Evolutionary conservation across 495 filamentous ascomycete species (phyloP).

Genomic region (Penicillium flavigenum): DNA sequence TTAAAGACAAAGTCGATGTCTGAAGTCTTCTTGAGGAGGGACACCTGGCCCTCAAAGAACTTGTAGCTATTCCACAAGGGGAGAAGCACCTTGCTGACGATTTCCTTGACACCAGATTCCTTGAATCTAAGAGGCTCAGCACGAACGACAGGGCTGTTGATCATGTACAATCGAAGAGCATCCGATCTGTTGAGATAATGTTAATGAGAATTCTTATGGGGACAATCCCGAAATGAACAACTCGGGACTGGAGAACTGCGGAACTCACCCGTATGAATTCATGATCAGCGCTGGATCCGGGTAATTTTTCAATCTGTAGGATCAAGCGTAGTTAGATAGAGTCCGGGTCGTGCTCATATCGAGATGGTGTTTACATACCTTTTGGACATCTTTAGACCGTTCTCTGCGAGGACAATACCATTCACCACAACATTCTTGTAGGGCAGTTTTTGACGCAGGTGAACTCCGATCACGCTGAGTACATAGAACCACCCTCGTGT

Average conservation of each 20-base stretch:
- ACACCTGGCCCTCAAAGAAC: constrained; percentile 96
- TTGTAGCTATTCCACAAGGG: constrained; percentile 98
- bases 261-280: constrained; percentile 65
- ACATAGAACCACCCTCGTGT: constrained; percentile 99
- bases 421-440: constrained; percentile 98
- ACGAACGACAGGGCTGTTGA: constrained; percentile 95
- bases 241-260: background rate
- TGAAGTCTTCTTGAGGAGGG: constrained; percentile 85
- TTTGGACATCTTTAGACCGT: constrained; percentile 99
- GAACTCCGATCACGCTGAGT: constrained; percentile 81
- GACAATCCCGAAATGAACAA: background rate
- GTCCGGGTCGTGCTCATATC: background rate
- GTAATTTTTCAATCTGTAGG: constrained; percentile 80
- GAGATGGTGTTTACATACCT: constrained; percentile 16
- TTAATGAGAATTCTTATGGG: background rate
- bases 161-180: constrained; percentile 90
- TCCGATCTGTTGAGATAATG: constrained; percentile 57
- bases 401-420: constrained; percentile 91
- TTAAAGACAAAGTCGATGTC: constrained; percentile 77
- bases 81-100: constrained; percentile 88
- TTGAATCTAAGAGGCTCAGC: constrained; percentile 91
- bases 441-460: constrained; percentile 83
- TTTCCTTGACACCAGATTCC: constrained; percentile 91
- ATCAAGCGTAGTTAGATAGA: background rate
- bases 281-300: constrained; percentile 87